These are phyloP conservation scores for Cryphonectria parasitica DNA, from an alignment of 2,329 filamentous ascomycete genomes.

Conservation along the genomic window DNA sequence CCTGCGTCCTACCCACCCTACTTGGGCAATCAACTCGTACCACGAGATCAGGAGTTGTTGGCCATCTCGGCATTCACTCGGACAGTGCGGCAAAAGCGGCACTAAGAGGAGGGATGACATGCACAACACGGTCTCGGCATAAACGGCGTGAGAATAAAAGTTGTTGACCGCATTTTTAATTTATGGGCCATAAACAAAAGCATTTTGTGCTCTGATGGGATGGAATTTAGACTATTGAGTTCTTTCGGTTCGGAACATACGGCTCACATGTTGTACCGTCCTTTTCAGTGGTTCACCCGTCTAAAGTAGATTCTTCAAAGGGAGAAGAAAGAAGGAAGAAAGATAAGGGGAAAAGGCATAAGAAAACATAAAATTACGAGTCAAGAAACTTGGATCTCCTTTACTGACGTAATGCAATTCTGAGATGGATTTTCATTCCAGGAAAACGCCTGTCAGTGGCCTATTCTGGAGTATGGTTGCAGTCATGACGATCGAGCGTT, in stretches of 20 bases:
- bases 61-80: neutral
- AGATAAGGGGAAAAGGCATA: too few species aligned
- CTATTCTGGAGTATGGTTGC: neutral
- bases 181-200: too few species aligned
- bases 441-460: neutral
- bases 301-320: neutral
- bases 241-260: neutral
- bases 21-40: neutral
- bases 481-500: neutral
- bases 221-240: neutral
- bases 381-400: neutral
- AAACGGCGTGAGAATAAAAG: neutral
- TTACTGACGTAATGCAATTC: neutral
- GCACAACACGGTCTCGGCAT: neutral
- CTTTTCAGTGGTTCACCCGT: neutral
- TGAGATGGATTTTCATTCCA: neutral
- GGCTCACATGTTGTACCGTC: neutral
- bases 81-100: slow-evolving; percentile 5
- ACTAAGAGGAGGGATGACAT: neutral
- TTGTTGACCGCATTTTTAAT: neutral
- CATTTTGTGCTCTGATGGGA: neutral
- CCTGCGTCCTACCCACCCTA: neutral
- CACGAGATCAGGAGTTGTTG: neutral
- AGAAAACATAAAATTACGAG: neutral
- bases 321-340: neutral